Evolutionary conservation across 768 basidiomycete species (phyloP), one percentile per base, ranked within the genome.

Genomic region (Russula vinacea): DNA sequence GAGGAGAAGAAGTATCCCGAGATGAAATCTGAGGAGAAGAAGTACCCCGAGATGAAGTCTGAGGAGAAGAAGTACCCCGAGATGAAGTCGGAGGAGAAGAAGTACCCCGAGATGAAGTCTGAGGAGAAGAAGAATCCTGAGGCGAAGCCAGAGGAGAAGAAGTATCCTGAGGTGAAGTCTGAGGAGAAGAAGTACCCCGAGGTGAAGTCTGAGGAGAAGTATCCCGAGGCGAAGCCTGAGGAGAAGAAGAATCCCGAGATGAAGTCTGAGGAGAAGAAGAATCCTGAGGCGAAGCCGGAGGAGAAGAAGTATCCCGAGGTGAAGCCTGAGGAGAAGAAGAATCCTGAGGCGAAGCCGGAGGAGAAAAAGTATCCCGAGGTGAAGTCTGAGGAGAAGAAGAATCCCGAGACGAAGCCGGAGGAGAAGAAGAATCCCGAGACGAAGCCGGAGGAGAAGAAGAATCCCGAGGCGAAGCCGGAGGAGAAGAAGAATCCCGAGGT

Each of bases 161-260:
- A 59, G 37, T 37, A 49, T 8, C 44, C 44, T 3, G 17, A 42
- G 40, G 16, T 17, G 40, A 42, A 42, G 37, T 10, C 44, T 9
- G 42, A 42, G 45, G 44, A 57, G 56, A n/a, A 58, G 42, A 47
- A 57, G 44, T 33, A 45, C 19, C 56, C 44, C 9, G 35, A 50
- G 47, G 49, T 37, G 35, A 59, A 50, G 58, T 8, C 49, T 45
- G 45, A 58, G 33, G 33, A 49, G 44, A 58, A 58, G 32, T 22
- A 47, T 9, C 56, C 42, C 17, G 32, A 58, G 44, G 33, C 6
- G 32, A 39, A 47, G 45, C 6, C n/a, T 24, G 45, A 47, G 22
- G 45, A 47, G 45, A 47, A 47, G 45, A 42, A 42, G 17, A 24
- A 47, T 4, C 9, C 45, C 3, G 22, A 47, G 45, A 29, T 29